A percentile compares a stretch with the other conserved stretches of the same genome.
phyloP scores from a whole-genome alignment of 73 alveolate species.

The Paramecium sexaurelia region DNA sequence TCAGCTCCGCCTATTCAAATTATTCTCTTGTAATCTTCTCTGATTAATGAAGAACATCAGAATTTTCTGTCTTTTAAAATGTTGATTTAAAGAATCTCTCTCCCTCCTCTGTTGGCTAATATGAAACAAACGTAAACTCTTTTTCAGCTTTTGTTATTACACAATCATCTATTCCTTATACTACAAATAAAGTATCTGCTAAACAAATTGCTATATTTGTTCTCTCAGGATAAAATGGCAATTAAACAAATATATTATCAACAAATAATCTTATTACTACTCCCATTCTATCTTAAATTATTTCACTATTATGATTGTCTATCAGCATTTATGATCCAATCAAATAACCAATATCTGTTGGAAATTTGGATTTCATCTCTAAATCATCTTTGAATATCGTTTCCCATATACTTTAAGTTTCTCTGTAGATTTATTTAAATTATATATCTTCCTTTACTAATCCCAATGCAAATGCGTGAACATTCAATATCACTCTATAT shows the following conservation, averaged over 20 bases:
- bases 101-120: background rate
- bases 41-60: background rate
- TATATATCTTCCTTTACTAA: background rate
- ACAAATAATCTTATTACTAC: background rate
- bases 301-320: background rate
- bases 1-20: slow-evolving; percentile 3
- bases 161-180: background rate
- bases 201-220: background rate
- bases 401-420: background rate
- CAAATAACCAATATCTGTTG: background rate
- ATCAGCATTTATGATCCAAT: background rate
- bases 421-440: background rate
- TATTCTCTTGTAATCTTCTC: background rate
- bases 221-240: slow-evolving; percentile 20
- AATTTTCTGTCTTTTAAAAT: background rate
- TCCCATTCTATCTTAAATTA: background rate
- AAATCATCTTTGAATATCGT: background rate
- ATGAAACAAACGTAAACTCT: background rate
- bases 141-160: slow-evolving; percentile 24
- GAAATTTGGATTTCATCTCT: background rate
- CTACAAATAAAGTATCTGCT: slow-evolving; percentile 15
- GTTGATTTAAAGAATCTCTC: background rate
- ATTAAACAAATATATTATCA: background rate
- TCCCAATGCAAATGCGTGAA: slow-evolving; percentile 22
- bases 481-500: slow-evolving; percentile 2